Evolutionary conservation across 2,329 filamentous ascomycete genomes (phyloP).

Genomic region (Nigrograna mackinnonii): DNA sequence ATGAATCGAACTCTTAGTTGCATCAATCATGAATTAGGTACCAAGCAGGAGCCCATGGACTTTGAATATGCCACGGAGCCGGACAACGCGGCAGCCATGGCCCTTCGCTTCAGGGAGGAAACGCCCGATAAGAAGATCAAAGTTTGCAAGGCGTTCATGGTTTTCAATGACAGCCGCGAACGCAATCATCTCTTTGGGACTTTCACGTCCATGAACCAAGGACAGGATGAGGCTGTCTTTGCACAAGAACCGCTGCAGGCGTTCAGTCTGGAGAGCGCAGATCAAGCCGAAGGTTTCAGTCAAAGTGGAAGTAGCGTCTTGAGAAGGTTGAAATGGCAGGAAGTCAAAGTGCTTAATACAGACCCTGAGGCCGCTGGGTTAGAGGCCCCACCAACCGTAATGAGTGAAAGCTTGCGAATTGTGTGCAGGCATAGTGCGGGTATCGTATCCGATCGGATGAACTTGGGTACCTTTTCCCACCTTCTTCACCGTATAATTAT

Average conservation of each 20-base stretch:
- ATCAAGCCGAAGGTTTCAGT: constrained; percentile 50
- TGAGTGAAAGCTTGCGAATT: constrained; percentile 76
- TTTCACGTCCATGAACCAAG: constrained; percentile 72
- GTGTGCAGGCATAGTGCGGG: constrained; percentile 77
- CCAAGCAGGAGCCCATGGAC: constrained; percentile 67
- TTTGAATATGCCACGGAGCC: constrained; percentile 66
- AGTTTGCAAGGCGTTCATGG: constrained; percentile 71
- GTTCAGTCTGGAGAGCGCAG: constrained; percentile 65
- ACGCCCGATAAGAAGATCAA: constrained; percentile 49
- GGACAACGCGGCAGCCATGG: constrained; percentile 73
- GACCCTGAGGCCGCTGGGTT: constrained; percentile 60
- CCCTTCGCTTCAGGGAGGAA: constrained; percentile 69
- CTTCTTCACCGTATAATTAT: neutral
- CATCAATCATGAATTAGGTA: constrained; percentile 69
- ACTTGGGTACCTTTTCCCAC: constrained; percentile 57
- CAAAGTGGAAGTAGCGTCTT: constrained; percentile 45
- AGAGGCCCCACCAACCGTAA: constrained; percentile 67
- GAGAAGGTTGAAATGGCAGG: constrained; percentile 63
- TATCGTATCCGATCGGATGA: constrained; percentile 81
- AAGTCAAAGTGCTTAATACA: constrained; percentile 72
- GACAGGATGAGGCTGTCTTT: constrained; percentile 70
- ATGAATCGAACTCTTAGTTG: constrained; percentile 77
- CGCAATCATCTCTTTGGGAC: constrained; percentile 72
- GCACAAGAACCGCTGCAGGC: constrained; percentile 69
- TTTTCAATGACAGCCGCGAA: constrained; percentile 75